Base-by-base conservation (phyloP, 768 basidiomycete species). In the Tephrocybe sp. region DNA sequence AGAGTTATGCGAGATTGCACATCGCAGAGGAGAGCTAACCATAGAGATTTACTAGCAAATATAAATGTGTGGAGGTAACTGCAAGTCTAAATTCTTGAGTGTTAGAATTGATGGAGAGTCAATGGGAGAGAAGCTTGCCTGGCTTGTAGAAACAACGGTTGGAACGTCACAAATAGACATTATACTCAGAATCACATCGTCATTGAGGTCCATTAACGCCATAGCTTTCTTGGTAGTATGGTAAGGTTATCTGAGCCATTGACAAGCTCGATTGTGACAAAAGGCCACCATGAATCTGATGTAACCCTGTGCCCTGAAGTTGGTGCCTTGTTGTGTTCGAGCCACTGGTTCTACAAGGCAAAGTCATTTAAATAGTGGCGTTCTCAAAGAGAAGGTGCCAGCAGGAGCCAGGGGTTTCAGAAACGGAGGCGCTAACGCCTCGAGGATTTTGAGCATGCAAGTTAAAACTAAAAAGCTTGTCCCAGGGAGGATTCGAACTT, bases 401-500 rank as follows among this genome's bases (percentile, higher is more conserved):
- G n/a, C n/a, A n/a, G n/a, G n/a, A n/a, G n/a, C n/a, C n/a, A n/a
- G n/a, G n/a, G n/a, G n/a, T n/a, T n/a, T n/a, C n/a, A n/a, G n/a
- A n/a, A n/a, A n/a, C n/a, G n/a, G n/a, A n/a, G n/a, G n/a, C n/a
- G n/a, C n/a, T n/a, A n/a, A n/a, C n/a, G n/a, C n/a, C n/a, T n/a
- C n/a, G n/a, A n/a, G n/a, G n/a, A n/a, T n/a, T 30, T 30, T 30
- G 28, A 30, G 28, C 12, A 30, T 30, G 28, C 12, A 12, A 30
- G 28, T 30, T 30, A 12, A 12, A 30, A 30, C 28, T 30, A 19
- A 19, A 38, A 37, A 21, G 6, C 26, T 3, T 54, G 49, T 54
- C 49, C 49, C 48, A 45, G 32, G 48, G 52, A 54, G 52, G 52
- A 54, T 49, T 54, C 52, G 52, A 54, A 54, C 52, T 54, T 54